phyloP scores from a whole-genome alignment of 2,329 filamentous ascomycete species.

The Gaeumannomyces tritici region DNA sequence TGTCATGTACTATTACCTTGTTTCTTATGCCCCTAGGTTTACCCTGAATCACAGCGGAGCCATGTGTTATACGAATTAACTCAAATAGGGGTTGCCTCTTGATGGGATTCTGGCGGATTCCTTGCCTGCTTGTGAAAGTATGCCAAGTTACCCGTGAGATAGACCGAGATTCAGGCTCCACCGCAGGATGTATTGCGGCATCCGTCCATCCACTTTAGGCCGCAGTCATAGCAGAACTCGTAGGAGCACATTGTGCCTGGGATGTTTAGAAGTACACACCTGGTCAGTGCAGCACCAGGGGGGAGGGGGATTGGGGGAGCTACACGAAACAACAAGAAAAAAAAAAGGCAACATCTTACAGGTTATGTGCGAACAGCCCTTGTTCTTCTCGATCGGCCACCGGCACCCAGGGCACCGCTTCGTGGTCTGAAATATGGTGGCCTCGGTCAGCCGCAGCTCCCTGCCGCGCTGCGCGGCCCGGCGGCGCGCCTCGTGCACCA shows the following conservation, averaged over 20 bases:
- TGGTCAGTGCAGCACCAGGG: background rate
- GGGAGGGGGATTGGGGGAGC: background rate
- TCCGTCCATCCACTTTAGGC: background rate
- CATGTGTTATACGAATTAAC: background rate
- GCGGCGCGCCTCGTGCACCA: conserved; percentile 8
- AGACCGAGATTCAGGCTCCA: background rate
- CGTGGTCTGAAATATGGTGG: background rate
- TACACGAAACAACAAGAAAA: background rate
- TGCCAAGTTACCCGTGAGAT: no score
- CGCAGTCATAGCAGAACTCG: background rate
- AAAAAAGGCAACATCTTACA: conserved; percentile 19
- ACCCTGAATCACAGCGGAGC: background rate
- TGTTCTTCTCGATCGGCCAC: conserved; percentile 28
- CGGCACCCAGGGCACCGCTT: conserved; percentile 25
- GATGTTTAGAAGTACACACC: no score
- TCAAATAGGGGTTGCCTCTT: no score
- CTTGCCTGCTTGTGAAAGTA: no score
- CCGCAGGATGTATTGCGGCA: background rate
- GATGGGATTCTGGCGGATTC: no score
- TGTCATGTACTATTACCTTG: background rate
- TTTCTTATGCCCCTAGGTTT: background rate
- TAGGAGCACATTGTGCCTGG: background rate
- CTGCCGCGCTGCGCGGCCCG: conserved; percentile 13
- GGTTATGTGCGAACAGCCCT: conserved; percentile 30
- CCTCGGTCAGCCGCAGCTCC: conserved; percentile 12